Evolutionary conservation across 2,329 filamentous ascomycete species (phyloP).

Genomic region (Fusarium pininemorale): DNA sequence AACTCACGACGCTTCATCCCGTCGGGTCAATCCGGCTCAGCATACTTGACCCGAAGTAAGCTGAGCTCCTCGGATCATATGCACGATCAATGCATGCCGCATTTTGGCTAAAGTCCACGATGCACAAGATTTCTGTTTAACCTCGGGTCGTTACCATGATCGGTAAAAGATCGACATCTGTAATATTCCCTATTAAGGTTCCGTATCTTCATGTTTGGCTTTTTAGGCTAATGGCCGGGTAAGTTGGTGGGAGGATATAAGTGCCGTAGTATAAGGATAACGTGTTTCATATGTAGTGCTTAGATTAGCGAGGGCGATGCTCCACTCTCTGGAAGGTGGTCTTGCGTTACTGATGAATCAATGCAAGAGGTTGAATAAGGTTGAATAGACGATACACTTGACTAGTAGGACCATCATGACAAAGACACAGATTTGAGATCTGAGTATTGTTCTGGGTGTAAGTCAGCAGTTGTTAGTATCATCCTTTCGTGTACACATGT

Average conservation of each 20-base stretch:
- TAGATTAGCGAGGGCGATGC: not conserved
- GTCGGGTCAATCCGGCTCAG: not conserved
- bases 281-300: not conserved
- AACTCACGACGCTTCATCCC: not conserved
- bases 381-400: not conserved
- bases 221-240: not conserved
- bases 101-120: not conserved
- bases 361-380: not conserved
- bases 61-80: not conserved
- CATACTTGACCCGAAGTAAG: not conserved
- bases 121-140: not conserved
- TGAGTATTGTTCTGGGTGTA: too few species aligned
- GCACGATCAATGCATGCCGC: not conserved
- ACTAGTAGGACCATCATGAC: fast-evolving
- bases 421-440: not conserved
- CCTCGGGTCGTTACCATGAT: not conserved
- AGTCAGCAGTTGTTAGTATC: too few species aligned
- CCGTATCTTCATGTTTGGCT: not conserved
- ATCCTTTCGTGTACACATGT: fast-evolving
- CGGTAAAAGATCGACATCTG: not conserved
- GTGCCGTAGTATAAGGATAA: not conserved
- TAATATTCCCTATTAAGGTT: not conserved
- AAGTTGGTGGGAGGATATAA: not conserved
- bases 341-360: too few species aligned
- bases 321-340: not conserved